A percentile compares a stretch with the other conserved stretches of the same genome.
Conservation (phyloP, 768 basidiomycete genomes). For the Hysterangium stoloniferum region DNA sequence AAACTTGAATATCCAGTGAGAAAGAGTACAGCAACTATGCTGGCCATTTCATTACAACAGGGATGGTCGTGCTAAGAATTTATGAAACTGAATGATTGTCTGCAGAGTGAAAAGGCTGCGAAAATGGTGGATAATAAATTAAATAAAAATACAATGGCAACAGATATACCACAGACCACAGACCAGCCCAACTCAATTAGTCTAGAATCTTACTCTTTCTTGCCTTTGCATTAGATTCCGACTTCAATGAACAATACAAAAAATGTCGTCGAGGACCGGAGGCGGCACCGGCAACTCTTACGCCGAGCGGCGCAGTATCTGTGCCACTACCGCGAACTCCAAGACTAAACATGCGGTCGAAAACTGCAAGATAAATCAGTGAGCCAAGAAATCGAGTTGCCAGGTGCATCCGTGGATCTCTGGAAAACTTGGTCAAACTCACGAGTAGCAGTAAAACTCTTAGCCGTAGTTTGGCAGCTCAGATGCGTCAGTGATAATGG, state of each 20-base stretch:
- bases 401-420: background rate
- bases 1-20: no score
- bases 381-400: background rate
- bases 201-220: no score
- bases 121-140: no score
- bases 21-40: no score
- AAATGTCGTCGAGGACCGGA: constrained; percentile 78
- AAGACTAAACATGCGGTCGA: constrained; percentile 84
- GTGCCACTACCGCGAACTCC: constrained; percentile 73
- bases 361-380: constrained; percentile 42
- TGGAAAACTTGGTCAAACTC: no score
- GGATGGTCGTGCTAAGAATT: no score
- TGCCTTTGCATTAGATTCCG: constrained; percentile 33
- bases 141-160: no score
- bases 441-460: constrained; percentile 84
- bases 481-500: constrained; percentile 81
- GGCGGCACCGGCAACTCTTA: constrained; percentile 55
- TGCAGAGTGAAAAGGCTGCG: no score
- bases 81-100: no score
- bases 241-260: constrained; percentile 69
- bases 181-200: no score
- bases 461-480: constrained; percentile 82
- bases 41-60: no score
- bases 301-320: constrained; percentile 51
- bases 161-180: no score